These are phyloP conservation scores for Sambucus nigra DNA, from an alignment of 129 eudicot species.

Conservation along the genomic window DNA sequence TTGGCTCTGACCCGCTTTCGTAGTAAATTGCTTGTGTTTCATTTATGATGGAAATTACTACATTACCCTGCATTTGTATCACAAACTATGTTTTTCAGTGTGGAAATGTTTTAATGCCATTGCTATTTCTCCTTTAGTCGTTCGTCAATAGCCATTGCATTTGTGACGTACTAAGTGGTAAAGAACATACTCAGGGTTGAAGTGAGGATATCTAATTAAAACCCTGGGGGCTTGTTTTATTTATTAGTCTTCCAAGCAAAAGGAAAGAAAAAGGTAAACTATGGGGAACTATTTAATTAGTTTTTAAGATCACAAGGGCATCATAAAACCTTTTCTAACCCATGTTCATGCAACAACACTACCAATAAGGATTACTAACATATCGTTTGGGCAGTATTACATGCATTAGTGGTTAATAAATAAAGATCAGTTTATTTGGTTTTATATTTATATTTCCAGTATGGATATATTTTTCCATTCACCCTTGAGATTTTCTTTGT, in stretches of 20 bases:
- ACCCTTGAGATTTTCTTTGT: too few relatives aligned
- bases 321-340: constrained; percentile 25
- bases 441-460: not conserved
- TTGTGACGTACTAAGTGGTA: constrained; percentile 69
- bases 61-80: not conserved
- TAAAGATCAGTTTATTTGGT: not conserved
- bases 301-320: constrained; percentile 19
- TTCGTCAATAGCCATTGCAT: constrained; percentile 73
- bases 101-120: constrained; percentile 1
- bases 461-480: not conserved
- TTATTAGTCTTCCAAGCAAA: constrained; percentile 26
- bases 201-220: constrained; percentile 78
- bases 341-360: constrained; percentile 33
- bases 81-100: not conserved
- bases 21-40: not conserved
- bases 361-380: constrained; percentile 26
- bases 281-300: constrained; percentile 20
- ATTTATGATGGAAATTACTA: not conserved
- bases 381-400: not conserved
- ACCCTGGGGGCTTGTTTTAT: constrained; percentile 10
- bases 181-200: constrained; percentile 74
- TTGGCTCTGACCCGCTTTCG: too few relatives aligned
- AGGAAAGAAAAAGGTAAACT: constrained; percentile 13
- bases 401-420: not conserved
- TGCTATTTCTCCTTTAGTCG: constrained; percentile 32